Evolutionary conservation across 108 stramenopile genomes (phyloP).

Genomic region (Fistulifera solaris): DNA sequence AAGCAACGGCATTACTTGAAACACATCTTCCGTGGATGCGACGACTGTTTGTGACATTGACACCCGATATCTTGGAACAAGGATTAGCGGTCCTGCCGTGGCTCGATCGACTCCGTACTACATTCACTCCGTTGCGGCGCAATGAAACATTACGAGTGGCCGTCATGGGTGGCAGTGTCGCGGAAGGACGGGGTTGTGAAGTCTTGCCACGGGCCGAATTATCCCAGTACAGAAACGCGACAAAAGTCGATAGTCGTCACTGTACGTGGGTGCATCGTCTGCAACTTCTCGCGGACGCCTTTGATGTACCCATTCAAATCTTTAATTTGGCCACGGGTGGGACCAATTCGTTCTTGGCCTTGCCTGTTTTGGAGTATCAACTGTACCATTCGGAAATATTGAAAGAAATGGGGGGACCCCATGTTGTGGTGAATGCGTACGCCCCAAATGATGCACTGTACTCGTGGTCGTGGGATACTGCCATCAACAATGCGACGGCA

Average conservation of each 20-base stretch:
- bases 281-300: slow-evolving; percentile 5
- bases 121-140: background rate
- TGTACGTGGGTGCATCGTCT: slow-evolving; percentile 17
- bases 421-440: slow-evolving; percentile 61
- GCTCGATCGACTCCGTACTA: no score
- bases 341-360: slow-evolving; percentile 34
- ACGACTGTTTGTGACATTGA: no score
- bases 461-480: slow-evolving; percentile 2
- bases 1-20: no score
- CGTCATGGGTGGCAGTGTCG: slow-evolving; percentile 8
- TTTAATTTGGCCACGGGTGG: slow-evolving; percentile 45
- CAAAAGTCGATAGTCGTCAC: background rate
- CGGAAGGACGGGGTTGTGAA: slow-evolving; percentile 8
- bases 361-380: slow-evolving; percentile 31
- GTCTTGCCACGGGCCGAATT: background rate
- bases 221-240: background rate
- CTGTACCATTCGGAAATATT: slow-evolving; percentile 12
- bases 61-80: no score
- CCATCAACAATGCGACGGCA: slow-evolving; percentile 2
- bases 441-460: slow-evolving; percentile 54
- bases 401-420: slow-evolving; percentile 32
- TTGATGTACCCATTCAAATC: slow-evolving; percentile 1
- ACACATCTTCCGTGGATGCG: no score
- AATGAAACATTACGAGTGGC: background rate
- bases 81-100: no score